A percentile compares a stretch with the other conserved stretches of the same genome.
Conservation (phyloP, 2,329 filamentous ascomycete genomes). For the Pleurostoma richardsiae region DNA sequence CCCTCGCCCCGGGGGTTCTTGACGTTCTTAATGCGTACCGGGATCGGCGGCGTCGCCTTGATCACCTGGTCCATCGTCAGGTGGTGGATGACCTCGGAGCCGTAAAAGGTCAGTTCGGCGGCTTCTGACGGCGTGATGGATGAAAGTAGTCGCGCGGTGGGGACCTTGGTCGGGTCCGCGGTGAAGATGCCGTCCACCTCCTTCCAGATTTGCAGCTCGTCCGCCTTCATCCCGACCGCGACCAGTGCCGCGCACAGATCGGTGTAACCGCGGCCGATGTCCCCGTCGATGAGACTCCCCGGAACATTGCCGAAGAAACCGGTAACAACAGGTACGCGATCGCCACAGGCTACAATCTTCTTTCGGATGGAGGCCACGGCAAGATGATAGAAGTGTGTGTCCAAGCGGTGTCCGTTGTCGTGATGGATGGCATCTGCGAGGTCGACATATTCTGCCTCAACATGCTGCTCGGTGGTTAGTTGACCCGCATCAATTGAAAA, state of each 20-base stretch:
- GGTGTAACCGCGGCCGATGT: constrained; percentile 93
- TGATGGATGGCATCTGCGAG: constrained; percentile 76
- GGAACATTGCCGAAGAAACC: constrained; percentile 95
- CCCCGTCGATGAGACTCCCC: constrained; percentile 79
- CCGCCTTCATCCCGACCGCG: constrained; percentile 80
- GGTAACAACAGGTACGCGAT: constrained; percentile 73
- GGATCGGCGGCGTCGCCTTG: constrained; percentile 72
- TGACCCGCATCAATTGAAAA: background rate
- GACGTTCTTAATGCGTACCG: constrained; percentile 87
- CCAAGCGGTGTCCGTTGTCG: constrained; percentile 53
- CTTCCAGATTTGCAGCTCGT: constrained; percentile 97
- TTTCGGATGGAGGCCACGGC: constrained; percentile 56
- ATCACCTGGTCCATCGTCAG: constrained; percentile 98
- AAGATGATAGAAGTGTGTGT: constrained; percentile 64
- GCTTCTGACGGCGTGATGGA: constrained; percentile 92
- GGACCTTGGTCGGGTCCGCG: constrained; percentile 77
- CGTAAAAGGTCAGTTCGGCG: constrained; percentile 90
- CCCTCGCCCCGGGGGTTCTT: constrained; percentile 77
- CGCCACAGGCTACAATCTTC: constrained; percentile 60
- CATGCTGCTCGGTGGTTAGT: constrained; percentile 45
- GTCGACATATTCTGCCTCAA: constrained; percentile 87
- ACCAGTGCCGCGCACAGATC: constrained; percentile 91
- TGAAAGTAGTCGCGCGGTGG: constrained; percentile 82
- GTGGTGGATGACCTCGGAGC: constrained; percentile 95
- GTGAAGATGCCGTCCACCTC: constrained; percentile 70